Conservation (phyloP, 176 grass and related monocot genomes). For the Phoenix dactylifera region DNA sequence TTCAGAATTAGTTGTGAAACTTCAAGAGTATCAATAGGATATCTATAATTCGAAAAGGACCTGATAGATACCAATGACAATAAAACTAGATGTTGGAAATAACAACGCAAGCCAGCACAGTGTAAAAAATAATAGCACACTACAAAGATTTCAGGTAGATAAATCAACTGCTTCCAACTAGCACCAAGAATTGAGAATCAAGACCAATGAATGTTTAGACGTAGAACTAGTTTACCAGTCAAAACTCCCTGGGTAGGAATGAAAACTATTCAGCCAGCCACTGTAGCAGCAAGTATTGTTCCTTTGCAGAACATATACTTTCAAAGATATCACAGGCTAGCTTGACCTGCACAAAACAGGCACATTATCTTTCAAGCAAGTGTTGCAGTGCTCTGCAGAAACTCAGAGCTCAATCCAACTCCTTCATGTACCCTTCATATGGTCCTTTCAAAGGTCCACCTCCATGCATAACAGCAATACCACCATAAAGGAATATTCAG, state of each 20-base stretch:
- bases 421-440: not conserved
- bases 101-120: too few species aligned
- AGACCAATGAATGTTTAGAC: not conserved
- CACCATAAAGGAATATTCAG: not conserved
- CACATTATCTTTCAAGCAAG: not conserved
- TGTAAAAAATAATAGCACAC: too few species aligned
- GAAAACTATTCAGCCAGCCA: not conserved
- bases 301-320: not conserved
- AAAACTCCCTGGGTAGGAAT: not conserved
- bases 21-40: too few species aligned
- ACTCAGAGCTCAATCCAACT: not conserved
- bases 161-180: not conserved
- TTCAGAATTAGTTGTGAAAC: too few species aligned
- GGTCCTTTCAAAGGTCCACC: not conserved
- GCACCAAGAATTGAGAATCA: not conserved
- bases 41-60: too few species aligned
- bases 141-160: not conserved
- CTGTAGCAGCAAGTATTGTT: not conserved
- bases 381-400: not conserved
- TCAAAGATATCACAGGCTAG: not conserved
- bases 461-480: not conserved
- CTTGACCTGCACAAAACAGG: constrained; percentile 6
- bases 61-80: too few species aligned
- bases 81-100: too few species aligned
- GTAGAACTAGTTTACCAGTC: not conserved